Conservation (phyloP, 2,329 filamentous ascomycete species). For the Colletotrichum sp. region DNA sequence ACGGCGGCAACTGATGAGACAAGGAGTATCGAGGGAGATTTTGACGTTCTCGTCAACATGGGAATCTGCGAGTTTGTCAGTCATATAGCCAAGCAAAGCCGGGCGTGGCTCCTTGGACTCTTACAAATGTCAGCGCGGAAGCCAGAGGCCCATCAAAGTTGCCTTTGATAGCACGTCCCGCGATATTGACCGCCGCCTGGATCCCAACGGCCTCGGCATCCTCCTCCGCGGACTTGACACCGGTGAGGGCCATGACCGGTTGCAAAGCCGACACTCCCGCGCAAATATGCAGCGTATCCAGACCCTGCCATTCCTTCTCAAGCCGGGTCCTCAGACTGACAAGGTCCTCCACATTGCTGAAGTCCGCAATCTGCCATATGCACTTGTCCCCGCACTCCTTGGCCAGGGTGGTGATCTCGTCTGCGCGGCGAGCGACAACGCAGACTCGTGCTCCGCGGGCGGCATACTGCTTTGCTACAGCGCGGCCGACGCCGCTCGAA, state of each 20-base stretch:
- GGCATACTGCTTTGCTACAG: constrained; percentile 5
- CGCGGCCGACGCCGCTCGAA: constrained; percentile 9
- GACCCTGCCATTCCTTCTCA: neutral
- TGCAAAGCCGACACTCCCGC: constrained; percentile 5
- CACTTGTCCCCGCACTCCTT: neutral
- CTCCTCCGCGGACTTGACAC: neutral
- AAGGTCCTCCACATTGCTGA: constrained; percentile 1
- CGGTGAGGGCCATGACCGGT: constrained; percentile 10
- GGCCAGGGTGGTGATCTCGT: constrained; percentile 1
- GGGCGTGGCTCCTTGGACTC: neutral
- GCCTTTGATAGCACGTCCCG: neutral
- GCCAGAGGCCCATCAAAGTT: constrained; percentile 7
- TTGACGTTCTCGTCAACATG: constrained; percentile 8
- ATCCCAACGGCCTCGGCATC: neutral
- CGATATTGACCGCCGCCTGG: neutral
- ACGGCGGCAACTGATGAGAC: constrained; percentile 11
- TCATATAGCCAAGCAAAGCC: neutral
- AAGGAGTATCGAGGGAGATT: neutral
- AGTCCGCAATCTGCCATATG: neutral
- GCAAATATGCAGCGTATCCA: constrained; percentile 7
- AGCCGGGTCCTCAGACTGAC: neutral
- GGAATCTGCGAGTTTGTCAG: constrained; percentile 4
- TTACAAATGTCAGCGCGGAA: constrained; percentile 3
- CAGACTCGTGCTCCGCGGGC: constrained; percentile 2
- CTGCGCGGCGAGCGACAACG: neutral